A percentile compares a stretch with the other conserved stretches of the same genome.
Evolutionary conservation across 345 rosid genomes (phyloP).

Genomic region (Sisymbrium altissimum): DNA sequence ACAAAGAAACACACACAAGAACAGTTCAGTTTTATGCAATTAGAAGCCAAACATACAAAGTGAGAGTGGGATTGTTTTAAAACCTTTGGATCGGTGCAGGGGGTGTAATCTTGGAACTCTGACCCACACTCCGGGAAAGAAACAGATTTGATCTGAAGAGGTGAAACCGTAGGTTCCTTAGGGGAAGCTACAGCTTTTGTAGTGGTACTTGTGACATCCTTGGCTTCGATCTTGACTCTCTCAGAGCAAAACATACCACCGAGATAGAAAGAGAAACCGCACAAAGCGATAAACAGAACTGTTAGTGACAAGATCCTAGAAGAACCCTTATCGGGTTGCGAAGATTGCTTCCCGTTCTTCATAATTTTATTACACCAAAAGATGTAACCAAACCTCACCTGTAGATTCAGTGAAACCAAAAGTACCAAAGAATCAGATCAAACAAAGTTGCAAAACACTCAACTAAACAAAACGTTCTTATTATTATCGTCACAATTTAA

Average conservation of each 20-base stretch:
- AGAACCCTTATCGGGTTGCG: constrained; percentile 49
- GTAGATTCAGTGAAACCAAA: background rate
- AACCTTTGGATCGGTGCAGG: constrained; percentile 97
- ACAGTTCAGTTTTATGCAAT: background rate
- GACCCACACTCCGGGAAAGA: constrained; percentile 71
- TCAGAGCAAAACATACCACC: constrained; percentile 81
- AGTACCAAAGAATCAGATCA: background rate
- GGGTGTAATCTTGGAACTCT: constrained; percentile 90
- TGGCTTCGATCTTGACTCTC: constrained; percentile 42
- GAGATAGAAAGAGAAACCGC: constrained; percentile 88
- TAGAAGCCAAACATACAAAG: background rate
- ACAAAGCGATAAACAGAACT: constrained; percentile 48
- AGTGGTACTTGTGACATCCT: constrained; percentile 32
- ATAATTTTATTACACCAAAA: constrained; percentile 34
- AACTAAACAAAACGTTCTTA: background rate
- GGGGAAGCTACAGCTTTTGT: constrained; percentile 45
- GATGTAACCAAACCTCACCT: constrained; percentile 13
- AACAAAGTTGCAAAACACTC: background rate
- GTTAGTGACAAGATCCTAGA: constrained; percentile 46
- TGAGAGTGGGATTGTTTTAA: background rate
- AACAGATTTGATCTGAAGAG: constrained; percentile 57
- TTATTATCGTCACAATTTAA: background rate
- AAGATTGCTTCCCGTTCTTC: constrained; percentile 66
- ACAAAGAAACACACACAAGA: constrained; percentile 7
- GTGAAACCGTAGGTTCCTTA: constrained; percentile 40